These are phyloP conservation scores for Rhytidiadelphus loreus DNA, from an alignment of 225 moss, liverwort and hornwort species.

Conservation along the genomic window DNA sequence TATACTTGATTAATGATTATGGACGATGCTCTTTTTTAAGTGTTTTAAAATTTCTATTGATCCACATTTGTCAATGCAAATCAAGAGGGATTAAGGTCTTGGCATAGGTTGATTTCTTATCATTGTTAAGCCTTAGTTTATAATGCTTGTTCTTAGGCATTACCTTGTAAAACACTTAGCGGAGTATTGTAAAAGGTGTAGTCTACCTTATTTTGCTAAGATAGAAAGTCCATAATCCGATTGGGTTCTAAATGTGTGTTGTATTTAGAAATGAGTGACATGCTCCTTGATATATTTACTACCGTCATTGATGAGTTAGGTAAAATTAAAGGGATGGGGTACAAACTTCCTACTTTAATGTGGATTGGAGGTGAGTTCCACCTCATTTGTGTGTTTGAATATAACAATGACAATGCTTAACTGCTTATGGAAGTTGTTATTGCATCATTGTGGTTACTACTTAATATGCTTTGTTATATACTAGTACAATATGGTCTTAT, in stretches of 20 bases:
- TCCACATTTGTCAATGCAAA: background rate
- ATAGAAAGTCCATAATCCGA: too few species aligned
- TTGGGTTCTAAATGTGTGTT: too few species aligned
- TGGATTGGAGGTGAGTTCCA: background rate
- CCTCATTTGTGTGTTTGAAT: background rate
- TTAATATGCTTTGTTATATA: background rate
- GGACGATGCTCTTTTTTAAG: background rate
- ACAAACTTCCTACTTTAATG: background rate
- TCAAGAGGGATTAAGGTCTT: rapidly evolving
- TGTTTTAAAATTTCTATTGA: background rate
- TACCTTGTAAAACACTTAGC: background rate
- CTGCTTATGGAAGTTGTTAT: rapidly evolving
- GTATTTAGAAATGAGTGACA: too few species aligned
- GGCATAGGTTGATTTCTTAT: background rate
- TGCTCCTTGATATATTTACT: too few species aligned
- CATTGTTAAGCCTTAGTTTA: background rate
- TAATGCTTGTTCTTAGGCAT: background rate
- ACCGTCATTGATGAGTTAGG: too few species aligned
- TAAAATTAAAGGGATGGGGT: too few species aligned
- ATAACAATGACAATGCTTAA: background rate
- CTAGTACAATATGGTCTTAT: too few species aligned
- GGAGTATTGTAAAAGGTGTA: background rate
- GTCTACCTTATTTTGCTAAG: too few species aligned
- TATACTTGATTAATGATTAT: background rate
- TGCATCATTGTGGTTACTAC: background rate